Evolutionary conservation across 2,329 filamentous ascomycete species (phyloP).

Genomic region (Diaporthe vaccinii): DNA sequence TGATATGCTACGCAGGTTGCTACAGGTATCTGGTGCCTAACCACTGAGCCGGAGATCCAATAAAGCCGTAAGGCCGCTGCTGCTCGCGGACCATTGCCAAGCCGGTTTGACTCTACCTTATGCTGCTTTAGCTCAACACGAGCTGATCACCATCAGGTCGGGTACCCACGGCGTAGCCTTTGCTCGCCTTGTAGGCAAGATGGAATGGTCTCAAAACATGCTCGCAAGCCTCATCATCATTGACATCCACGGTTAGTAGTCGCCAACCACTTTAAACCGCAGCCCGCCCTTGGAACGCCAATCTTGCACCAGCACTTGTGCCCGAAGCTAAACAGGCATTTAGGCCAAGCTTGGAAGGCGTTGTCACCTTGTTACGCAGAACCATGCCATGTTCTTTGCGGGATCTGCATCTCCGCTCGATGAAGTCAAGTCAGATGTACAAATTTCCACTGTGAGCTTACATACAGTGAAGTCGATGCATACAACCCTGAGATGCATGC

Average conservation of each 20-base stretch:
- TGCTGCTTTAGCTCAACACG: not conserved
- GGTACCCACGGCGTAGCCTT: not conserved
- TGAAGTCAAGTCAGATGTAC: not conserved
- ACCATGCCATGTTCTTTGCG: not conserved
- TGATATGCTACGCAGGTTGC: not conserved
- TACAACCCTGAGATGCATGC: not conserved
- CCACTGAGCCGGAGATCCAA: not conserved
- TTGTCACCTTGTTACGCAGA: slow-evolving; percentile 17
- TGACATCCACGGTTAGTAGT: not conserved
- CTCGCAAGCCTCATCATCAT: not conserved
- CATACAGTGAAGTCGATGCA: not conserved
- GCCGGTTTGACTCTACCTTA: not conserved
- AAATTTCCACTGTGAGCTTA: not conserved
- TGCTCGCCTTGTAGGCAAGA: not conserved
- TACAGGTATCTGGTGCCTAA: no score
- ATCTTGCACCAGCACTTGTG: slow-evolving; percentile 12
- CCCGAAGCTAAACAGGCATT: slow-evolving; percentile 2
- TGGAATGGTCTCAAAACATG: not conserved
- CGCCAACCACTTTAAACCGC: not conserved
- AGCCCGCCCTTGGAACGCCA: not conserved
- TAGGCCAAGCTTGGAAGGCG: not conserved
- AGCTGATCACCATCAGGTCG: not conserved
- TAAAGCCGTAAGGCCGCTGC: not conserved
- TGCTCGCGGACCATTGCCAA: not conserved
- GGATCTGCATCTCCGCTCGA: not conserved